Conservation (phyloP, 805 yeast species). For the Pichia californica region DNA sequence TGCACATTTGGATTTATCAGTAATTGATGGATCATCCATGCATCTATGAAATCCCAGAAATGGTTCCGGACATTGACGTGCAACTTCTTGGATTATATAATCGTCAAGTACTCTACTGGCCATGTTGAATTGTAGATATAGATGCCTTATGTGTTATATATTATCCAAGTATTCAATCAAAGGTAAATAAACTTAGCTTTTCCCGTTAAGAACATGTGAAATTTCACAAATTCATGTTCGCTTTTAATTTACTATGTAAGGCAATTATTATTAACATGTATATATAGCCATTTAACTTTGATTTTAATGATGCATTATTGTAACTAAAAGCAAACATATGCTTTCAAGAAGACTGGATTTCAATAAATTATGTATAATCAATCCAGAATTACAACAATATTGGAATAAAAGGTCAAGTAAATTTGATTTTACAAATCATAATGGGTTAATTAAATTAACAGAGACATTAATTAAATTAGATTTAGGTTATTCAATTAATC, state of each 20-base stretch:
- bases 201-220: too few species aligned
- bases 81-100: slow-evolving; percentile 70
- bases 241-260: too few species aligned
- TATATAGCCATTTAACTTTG: too few species aligned
- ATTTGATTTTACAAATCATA: slow-evolving; percentile 21
- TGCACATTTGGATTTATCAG: slow-evolving; percentile 44
- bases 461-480: slow-evolving; percentile 14
- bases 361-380: not conserved
- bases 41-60: slow-evolving; percentile 72
- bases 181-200: too few species aligned
- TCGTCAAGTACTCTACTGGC: slow-evolving; percentile 58
- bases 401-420: slow-evolving; percentile 4
- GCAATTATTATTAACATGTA: too few species aligned
- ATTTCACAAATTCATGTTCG: too few species aligned
- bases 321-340: not conserved
- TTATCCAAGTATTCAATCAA: too few species aligned
- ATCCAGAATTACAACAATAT: slow-evolving; percentile 17
- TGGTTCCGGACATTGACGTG: slow-evolving; percentile 66
- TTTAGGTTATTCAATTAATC: slow-evolving; percentile 14
- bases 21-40: slow-evolving; percentile 45
- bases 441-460: slow-evolving; percentile 19
- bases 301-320: too few species aligned
- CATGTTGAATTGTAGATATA: not conserved
- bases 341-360: slow-evolving; percentile 6
- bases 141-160: too few species aligned